A percentile compares a stretch with the other conserved stretches of the same genome.
phyloP scores from a whole-genome alignment of 495 filamentous ascomycete species.

The Parachaetomium inaequale region DNA sequence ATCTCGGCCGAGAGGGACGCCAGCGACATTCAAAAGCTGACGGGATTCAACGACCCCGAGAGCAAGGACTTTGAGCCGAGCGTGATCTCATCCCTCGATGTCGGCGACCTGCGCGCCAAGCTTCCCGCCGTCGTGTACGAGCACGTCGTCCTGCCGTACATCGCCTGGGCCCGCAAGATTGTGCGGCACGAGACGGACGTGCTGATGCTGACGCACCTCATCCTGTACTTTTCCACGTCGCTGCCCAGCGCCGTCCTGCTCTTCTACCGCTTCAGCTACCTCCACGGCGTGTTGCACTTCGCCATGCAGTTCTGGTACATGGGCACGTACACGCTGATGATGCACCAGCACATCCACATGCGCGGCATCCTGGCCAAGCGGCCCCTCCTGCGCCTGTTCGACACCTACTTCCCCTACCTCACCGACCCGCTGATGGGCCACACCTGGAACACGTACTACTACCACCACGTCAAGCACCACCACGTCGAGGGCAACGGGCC shows the following conservation, averaged over 20 bases:
- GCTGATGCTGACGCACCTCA: constrained; percentile 1
- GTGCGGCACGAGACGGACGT: constrained; percentile 9
- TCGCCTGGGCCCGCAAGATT: neutral
- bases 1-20: constrained; percentile 6
- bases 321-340: constrained; percentile 9
- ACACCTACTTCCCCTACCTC: constrained; percentile 5
- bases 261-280: constrained; percentile 7
- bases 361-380: neutral
- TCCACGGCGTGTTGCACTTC: constrained; percentile 6
- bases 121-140: neutral
- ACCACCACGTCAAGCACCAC: constrained; percentile 12
- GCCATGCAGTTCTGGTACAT: constrained; percentile 11
- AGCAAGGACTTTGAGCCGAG: constrained; percentile 2
- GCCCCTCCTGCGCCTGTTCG: constrained; percentile 1
- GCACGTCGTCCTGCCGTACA: neutral
- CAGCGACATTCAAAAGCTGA: neutral
- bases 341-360: constrained; percentile 12
- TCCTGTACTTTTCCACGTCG: constrained; percentile 4
- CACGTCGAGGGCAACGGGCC: constrained; percentile 10
- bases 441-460: constrained; percentile 7
- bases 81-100: constrained; percentile 1
- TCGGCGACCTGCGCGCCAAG: neutral
- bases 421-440: constrained; percentile 12
- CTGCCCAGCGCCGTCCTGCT: constrained; percentile 7
- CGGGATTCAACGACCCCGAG: neutral